Evolutionary conservation across 164 flowering plant genomes (phyloP).

Genomic region (Protea cynaroides): DNA sequence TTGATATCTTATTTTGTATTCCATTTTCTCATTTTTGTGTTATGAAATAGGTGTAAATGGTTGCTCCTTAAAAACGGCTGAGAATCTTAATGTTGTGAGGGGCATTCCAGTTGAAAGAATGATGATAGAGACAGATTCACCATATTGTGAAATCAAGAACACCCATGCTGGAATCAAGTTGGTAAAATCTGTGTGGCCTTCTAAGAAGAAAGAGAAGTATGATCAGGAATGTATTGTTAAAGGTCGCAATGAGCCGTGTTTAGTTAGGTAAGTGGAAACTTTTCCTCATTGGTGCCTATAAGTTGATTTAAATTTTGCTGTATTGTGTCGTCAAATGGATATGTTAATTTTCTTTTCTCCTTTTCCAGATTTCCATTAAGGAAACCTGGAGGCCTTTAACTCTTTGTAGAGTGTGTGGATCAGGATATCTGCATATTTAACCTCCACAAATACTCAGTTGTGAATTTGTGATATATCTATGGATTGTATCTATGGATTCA

Average conservation of each 20-base stretch:
- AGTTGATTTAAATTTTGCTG: not conserved
- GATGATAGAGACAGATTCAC: slow-evolving; percentile 99
- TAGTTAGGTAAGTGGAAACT: slow-evolving; percentile 57
- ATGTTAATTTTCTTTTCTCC: not conserved
- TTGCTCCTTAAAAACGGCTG: slow-evolving; percentile 82
- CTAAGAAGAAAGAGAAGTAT: slow-evolving; percentile 94
- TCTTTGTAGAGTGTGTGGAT: not conserved
- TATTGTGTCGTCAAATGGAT: not conserved
- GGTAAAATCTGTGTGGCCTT: slow-evolving; percentile 80
- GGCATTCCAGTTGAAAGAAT: slow-evolving; percentile 79
- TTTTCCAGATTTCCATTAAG: not conserved
- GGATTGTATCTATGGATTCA: too few species aligned
- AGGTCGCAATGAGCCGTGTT: slow-evolving; percentile 96
- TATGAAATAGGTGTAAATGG: slow-evolving; percentile 80
- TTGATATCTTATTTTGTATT: not conserved
- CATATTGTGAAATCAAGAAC: slow-evolving; percentile 93
- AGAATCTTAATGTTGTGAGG: slow-evolving; percentile 79
- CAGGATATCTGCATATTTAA: not conserved
- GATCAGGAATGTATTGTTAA: slow-evolving; percentile 67
- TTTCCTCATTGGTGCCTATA: not conserved
- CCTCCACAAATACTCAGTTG: not conserved
- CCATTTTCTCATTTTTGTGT: slow-evolving; percentile 7
- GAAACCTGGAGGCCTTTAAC: not conserved
- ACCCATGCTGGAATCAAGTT: slow-evolving; percentile 84
- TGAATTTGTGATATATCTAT: too few species aligned